Percentiles rank a stretch among this genome's conserved stretches.
phyloP scores from a whole-genome alignment of 352 stramenopile genomes.

The Thraustochytrium sp. region DNA sequence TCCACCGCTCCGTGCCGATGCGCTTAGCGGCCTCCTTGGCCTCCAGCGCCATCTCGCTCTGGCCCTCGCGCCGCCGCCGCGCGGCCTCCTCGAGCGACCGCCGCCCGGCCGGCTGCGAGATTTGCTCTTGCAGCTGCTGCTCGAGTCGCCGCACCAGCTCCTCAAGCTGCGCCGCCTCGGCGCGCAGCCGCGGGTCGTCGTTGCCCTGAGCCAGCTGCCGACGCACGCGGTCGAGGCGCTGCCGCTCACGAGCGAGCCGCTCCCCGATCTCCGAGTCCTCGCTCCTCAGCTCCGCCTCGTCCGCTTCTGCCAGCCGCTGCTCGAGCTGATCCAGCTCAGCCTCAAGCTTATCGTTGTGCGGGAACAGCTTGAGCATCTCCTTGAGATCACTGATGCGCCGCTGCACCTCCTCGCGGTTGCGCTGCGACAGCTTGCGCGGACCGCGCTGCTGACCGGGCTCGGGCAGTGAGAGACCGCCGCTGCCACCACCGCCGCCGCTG shows the following conservation, averaged over 20 bases:
- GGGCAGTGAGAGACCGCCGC: background rate
- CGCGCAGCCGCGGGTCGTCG: background rate
- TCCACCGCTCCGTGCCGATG: conserved; percentile 30
- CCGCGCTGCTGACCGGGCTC: background rate
- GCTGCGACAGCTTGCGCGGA: background rate
- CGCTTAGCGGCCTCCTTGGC: background rate
- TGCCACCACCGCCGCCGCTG: background rate
- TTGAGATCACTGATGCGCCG: background rate
- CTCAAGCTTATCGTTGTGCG: conserved; percentile 26
- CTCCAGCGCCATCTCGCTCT: conserved; percentile 29
- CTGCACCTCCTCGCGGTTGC: background rate
- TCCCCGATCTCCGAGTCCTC: background rate
- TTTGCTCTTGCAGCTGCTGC: conserved; percentile 4
- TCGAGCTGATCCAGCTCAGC: conserved; percentile 5
- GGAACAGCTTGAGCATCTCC: conserved; percentile 39
- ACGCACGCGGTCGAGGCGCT: background rate
- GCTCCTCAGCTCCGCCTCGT: background rate
- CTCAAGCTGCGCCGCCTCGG: background rate
- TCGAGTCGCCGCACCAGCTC: conserved; percentile 21
- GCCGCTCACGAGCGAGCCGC: background rate
- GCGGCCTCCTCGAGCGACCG: background rate
- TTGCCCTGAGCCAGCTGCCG: background rate
- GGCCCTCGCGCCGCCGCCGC: background rate
- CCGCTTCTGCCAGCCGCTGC: conserved; percentile 6
- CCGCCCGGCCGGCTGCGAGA: background rate